phyloP scores from a whole-genome alignment of 345 rosid species.

The Eucalyptus viminalis region DNA sequence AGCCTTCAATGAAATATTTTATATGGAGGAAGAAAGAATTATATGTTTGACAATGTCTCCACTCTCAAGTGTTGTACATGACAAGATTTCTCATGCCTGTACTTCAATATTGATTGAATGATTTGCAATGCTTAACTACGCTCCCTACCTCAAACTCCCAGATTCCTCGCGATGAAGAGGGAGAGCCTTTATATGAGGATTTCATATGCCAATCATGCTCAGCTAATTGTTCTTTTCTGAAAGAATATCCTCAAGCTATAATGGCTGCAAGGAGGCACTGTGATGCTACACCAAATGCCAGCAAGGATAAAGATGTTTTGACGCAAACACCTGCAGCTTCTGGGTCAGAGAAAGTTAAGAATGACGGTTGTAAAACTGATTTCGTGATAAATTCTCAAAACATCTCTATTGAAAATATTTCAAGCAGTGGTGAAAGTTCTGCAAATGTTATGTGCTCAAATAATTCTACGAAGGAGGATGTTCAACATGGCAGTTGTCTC shows the following conservation, averaged over 20 bases:
- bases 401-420: slow-evolving; percentile 5
- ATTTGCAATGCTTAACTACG: neutral
- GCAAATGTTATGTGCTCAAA: slow-evolving; percentile 9
- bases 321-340: slow-evolving; percentile 17
- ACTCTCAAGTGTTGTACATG: neutral
- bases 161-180: slow-evolving; percentile 89
- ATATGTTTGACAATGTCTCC: neutral
- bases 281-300: slow-evolving; percentile 5
- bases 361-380: slow-evolving; percentile 3
- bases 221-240: slow-evolving; percentile 52
- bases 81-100: neutral
- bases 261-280: slow-evolving; percentile 29
- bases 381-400: neutral
- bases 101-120: neutral
- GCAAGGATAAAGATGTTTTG: slow-evolving; percentile 39
- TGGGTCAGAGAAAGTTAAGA: slow-evolving; percentile 28
- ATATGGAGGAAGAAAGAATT: neutral
- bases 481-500: slow-evolving; percentile 16
- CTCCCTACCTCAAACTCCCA: slow-evolving; percentile 3
- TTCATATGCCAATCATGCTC: slow-evolving; percentile 80
- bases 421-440: slow-evolving; percentile 32
- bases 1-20: neutral
- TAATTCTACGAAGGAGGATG: neutral
- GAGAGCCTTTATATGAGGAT: slow-evolving; percentile 80
- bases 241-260: slow-evolving; percentile 46